Conservation (phyloP, 305 asterid species). For the Fraxinus latifolia region DNA sequence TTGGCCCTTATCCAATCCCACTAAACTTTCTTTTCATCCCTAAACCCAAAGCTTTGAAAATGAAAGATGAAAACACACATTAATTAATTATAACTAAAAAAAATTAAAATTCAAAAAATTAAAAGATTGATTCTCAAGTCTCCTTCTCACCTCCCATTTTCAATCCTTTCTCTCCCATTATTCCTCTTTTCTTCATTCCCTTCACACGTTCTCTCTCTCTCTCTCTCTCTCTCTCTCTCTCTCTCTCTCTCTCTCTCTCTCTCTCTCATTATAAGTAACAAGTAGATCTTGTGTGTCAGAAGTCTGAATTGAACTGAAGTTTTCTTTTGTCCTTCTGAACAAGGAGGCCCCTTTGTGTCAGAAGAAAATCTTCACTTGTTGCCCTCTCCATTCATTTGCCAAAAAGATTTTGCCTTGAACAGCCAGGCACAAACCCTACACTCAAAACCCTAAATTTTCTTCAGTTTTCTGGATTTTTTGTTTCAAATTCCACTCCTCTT, state of each 20-base stretch:
- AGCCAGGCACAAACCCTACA: neutral
- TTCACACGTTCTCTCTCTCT: slow-evolving; percentile 29
- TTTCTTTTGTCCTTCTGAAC: slow-evolving; percentile 44
- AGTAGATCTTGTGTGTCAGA: slow-evolving; percentile 60
- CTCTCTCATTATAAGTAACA: slow-evolving; percentile 20
- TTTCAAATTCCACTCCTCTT: neutral
- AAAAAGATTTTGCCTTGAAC: neutral
- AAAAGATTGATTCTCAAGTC: slow-evolving; percentile 49
- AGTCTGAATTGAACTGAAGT: slow-evolving; percentile 30
- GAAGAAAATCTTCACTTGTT: slow-evolving; percentile 44
- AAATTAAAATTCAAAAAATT: neutral
- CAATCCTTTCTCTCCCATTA: slow-evolving; percentile 40
- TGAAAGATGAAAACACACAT: slow-evolving; percentile 21
- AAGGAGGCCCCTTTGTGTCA: slow-evolving; percentile 61
- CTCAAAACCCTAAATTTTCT: slow-evolving; percentile 42
- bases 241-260: slow-evolving; percentile 19
- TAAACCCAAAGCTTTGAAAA: slow-evolving; percentile 39
- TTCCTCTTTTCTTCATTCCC: slow-evolving; percentile 30
- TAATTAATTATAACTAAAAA: neutral
- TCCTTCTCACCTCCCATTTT: slow-evolving; percentile 63
- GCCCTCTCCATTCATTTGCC: slow-evolving; percentile 13
- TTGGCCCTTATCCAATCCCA: slow-evolving; percentile 69
- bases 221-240: neutral
- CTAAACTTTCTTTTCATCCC: slow-evolving; percentile 43
- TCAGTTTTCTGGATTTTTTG: neutral